Evolutionary conservation across 2,329 filamentous ascomycete species (phyloP), one percentile per base, ranked within the genome.

Genomic region (Parastagonospora nodorum): DNA sequence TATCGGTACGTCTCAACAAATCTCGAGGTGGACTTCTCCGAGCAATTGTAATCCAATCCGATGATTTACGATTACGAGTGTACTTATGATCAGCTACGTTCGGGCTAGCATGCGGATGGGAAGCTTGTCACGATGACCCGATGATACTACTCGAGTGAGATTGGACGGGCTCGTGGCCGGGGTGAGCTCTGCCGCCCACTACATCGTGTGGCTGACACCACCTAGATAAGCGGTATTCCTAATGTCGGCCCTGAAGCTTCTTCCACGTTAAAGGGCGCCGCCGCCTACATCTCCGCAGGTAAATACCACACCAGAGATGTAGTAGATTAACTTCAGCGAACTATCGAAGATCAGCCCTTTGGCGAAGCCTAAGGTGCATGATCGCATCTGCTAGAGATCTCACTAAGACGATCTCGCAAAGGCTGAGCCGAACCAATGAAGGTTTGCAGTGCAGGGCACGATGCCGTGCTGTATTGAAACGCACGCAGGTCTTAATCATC

Each of bases 401-500:
- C 15, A 7, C 16, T 16, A 19, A 15, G 31, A 19, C 37, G 43
- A 30, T 46, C 36, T 48, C 24, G 19, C 19, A 24, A 24, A 24
- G 19, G 33, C 14, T 29, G 32, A 55, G 42, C 45, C 47, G 48
- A 45, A 37, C 50, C 55, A 60, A 56, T 55, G 16, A 11, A 15
- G 12, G 5, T 38, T 37, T 32, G 19, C 19, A 5, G 19, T 24
- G 3, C 19, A 24, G 19, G 19, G 19, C 9, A 24, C 31, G 8
- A 24, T 32, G 29, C 28, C 24, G 36, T n/a, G 14, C 12, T 38
- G 54, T 56, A 54, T 52, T 41, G 42, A 50, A 42, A 60, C 54
- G 45, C 43, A 39, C 41, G 48, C 45, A 35, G 35, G 30, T 47
- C 40, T 59, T 57, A 59, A 42, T 57, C 56, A 59, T 53, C 55